A percentile compares a stretch with the other conserved stretches of the same genome.
phyloP scores from a whole-genome alignment of 2,329 filamentous ascomycete genomes.

The Ilyonectria robusta region DNA sequence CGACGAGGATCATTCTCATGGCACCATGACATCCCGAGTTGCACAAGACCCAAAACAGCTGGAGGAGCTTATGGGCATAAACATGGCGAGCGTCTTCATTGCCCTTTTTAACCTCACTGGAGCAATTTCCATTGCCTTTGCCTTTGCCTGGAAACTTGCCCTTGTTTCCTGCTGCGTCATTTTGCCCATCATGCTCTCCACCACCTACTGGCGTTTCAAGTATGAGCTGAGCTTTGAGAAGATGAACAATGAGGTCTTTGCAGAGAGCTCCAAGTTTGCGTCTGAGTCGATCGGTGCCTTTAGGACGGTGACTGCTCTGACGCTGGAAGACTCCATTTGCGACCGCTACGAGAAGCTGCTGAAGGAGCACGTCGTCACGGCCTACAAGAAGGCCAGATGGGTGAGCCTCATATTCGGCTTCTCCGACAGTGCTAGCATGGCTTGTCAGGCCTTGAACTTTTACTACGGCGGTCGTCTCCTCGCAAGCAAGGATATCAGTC shows the following conservation, averaged over 20 bases:
- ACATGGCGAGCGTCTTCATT: conserved; percentile 74
- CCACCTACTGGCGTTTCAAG: conserved; percentile 66
- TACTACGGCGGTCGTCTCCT: conserved; percentile 77
- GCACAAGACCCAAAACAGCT: conserved; percentile 71
- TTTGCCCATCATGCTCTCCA: conserved; percentile 63
- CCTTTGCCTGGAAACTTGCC: conserved; percentile 83
- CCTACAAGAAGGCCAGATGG: conserved; percentile 73
- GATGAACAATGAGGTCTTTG: conserved; percentile 78
- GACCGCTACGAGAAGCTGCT: conserved; percentile 73
- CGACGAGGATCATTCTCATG: conserved; percentile 70
- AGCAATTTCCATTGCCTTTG: conserved; percentile 76
- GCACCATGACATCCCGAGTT: conserved; percentile 70
- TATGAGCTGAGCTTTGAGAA: conserved; percentile 78
- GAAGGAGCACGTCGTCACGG: conserved; percentile 68
- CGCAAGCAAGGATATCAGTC: conserved; percentile 62
- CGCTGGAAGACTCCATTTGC: conserved; percentile 77
- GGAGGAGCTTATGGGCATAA: conserved; percentile 74
- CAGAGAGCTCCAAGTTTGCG: conserved; percentile 80
- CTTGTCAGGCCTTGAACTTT: conserved; percentile 74
- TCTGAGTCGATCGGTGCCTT: conserved; percentile 82
- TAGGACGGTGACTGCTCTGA: conserved; percentile 79
- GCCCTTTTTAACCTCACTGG: conserved; percentile 77
- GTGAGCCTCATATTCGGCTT: conserved; percentile 77
- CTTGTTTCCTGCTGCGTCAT: conserved; percentile 76
- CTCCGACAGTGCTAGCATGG: conserved; percentile 76